These are phyloP conservation scores for Acanthamoeba culbertsoni DNA, from an alignment of 208 protist genomes.

Conservation along the genomic window DNA sequence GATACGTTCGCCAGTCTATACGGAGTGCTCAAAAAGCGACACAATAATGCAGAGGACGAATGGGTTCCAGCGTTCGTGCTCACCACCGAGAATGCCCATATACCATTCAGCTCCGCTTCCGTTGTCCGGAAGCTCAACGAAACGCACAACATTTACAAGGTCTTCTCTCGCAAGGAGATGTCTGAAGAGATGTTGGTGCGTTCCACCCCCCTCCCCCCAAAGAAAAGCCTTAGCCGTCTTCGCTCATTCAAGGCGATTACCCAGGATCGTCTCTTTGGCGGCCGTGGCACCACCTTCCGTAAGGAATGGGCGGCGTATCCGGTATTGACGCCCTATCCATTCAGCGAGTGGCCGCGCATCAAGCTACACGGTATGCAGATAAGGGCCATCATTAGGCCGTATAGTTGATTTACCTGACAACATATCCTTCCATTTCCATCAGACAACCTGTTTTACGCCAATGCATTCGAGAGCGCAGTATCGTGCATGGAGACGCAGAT, in stretches of 20 bases:
- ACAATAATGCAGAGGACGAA: not conserved
- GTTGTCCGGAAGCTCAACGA: not conserved
- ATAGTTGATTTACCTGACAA: too few species aligned
- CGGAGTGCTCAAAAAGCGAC: not conserved
- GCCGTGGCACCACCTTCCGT: not conserved
- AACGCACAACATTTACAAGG: not conserved
- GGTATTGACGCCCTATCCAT: not conserved
- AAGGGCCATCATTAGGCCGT: not conserved
- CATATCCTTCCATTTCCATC: not conserved
- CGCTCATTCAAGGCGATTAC: too few species aligned
- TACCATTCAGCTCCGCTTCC: not conserved
- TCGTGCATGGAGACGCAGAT: conserved; percentile 6
- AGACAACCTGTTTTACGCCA: conserved; percentile 7
- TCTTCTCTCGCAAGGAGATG: not conserved
- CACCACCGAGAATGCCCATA: not conserved
- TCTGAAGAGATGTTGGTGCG: not conserved
- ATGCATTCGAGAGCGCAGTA: not conserved
- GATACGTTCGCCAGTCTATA: too few species aligned
- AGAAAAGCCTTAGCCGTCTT: too few species aligned
- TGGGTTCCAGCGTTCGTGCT: not conserved
- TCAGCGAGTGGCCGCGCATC: not conserved
- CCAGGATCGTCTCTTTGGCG: not conserved
- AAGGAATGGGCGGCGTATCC: not conserved
- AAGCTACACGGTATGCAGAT: not conserved
- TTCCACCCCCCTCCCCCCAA: not conserved